Base-by-base conservation (phyloP, 2,329 filamentous ascomycete genomes). In the Xylaria digitata region DNA sequence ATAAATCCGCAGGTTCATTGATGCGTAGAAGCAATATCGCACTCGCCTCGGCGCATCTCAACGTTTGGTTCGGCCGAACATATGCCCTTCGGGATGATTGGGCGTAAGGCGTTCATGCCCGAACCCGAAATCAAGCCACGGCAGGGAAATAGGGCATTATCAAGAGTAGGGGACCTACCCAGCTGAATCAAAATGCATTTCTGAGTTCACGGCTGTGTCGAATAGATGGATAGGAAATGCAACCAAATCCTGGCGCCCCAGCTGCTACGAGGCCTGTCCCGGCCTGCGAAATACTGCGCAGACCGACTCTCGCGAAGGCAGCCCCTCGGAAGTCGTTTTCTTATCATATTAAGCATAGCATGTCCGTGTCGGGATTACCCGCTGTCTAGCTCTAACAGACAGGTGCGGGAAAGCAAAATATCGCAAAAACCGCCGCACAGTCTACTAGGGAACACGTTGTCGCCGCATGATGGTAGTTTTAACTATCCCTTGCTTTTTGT, bases 361-460 rank as follows among this genome's bases (percentile, higher is more conserved):
- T 43, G 52, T 57, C 37, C 46, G 37, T 21, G 43, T 52, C 63
- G 63, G 63, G 59, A 62, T n/a, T 34, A 63, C 53, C 53, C 63
- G 63, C 53, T 19, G 30, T 43, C 42, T 49, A 42, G 45, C 55
- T 23, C 40, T 49, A 26, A 26, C 26, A 26, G 40, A 34, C 15
- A 26, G 30, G 37, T 13, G 37, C 37, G 37, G 56, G 37, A 43
- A 26, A 53, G 45, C 26, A 55, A 48, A 49, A n/a, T n/a, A 4
- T 3, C 13, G 21, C n/a, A 15, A 45, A 26, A 15, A 34, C 8
- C 15, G 54, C 23, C 9, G 40, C 53, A 32, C 45, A 6, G 46
- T 9, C 7, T 37, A 15, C 37, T 15, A 15, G 19, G 30, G 42
- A 55, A 21, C 50, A 49, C 61, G 37, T 42, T 60, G 32, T 34